Conservation (phyloP, 2,329 filamentous ascomycete species). For the Microsporum ferrugineum region DNA sequence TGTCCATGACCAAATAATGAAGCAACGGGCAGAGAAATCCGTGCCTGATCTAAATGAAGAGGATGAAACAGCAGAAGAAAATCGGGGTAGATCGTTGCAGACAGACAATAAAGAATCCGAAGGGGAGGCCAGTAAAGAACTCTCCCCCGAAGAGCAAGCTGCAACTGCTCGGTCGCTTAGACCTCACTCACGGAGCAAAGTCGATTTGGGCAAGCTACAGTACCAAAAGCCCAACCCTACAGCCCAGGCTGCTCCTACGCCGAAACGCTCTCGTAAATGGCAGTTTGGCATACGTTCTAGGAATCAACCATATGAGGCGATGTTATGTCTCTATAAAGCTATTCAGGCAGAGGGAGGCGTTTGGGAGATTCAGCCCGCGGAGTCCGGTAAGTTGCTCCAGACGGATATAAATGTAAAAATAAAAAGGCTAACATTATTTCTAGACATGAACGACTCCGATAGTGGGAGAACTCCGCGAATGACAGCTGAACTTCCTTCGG, state of each 20-base stretch:
- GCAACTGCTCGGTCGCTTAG: constrained; percentile 71
- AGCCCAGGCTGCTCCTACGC: constrained; percentile 38
- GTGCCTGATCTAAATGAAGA: neutral
- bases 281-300: constrained; percentile 94
- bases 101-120: constrained; percentile 3
- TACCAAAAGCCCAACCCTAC: constrained; percentile 45
- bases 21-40: constrained; percentile 35
- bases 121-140: constrained; percentile 14
- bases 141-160: constrained; percentile 59
- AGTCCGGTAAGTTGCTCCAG: constrained; percentile 24
- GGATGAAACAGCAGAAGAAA: neutral
- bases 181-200: constrained; percentile 64
- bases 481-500: constrained; percentile 26
- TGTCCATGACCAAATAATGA: constrained; percentile 85
- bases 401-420: neutral
- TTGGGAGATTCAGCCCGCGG: constrained; percentile 54
- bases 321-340: constrained; percentile 90
- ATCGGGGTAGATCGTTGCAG: neutral
- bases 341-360: constrained; percentile 76
- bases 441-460: constrained; percentile 21
- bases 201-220: constrained; percentile 53
- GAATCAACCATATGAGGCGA: constrained; percentile 86
- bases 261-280: constrained; percentile 71
- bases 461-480: constrained; percentile 28
- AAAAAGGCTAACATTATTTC: neutral